These are phyloP conservation scores for Huntiella savannae DNA, from an alignment of 2,329 filamentous ascomycete species.

Conservation along the genomic window DNA sequence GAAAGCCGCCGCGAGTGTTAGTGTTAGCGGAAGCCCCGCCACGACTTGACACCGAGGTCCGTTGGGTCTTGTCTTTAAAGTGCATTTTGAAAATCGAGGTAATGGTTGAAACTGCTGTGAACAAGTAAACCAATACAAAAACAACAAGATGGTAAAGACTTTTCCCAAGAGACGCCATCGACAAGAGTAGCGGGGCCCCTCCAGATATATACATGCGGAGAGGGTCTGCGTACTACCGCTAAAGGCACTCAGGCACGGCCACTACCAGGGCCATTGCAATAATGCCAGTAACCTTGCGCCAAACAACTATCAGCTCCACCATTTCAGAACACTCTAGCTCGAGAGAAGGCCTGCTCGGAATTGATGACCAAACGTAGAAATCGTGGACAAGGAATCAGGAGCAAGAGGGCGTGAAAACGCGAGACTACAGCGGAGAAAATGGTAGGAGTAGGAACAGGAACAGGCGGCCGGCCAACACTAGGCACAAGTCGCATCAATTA, in stretches of 20 bases:
- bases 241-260: not conserved
- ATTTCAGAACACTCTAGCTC: not conserved
- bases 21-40: not conserved
- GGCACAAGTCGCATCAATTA: not conserved
- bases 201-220: not conserved
- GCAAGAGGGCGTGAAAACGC: not conserved
- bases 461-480: not conserved
- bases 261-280: not conserved
- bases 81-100: not conserved
- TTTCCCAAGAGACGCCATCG: too few relatives aligned
- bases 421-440: not conserved
- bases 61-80: not conserved
- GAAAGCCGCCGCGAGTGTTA: constrained; percentile 31
- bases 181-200: not conserved
- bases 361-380: constrained; percentile 1
- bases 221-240: not conserved
- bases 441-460: constrained; percentile 5
- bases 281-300: not conserved
- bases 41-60: too few relatives aligned
- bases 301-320: not conserved
- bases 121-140: not conserved
- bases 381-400: constrained; percentile 1
- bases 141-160: not conserved
- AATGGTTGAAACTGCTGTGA: not conserved
- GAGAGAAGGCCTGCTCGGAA: not conserved